Base-by-base conservation (phyloP, 1,284 basidiomycete species). In the Coniferiporia sulphurascens region DNA sequence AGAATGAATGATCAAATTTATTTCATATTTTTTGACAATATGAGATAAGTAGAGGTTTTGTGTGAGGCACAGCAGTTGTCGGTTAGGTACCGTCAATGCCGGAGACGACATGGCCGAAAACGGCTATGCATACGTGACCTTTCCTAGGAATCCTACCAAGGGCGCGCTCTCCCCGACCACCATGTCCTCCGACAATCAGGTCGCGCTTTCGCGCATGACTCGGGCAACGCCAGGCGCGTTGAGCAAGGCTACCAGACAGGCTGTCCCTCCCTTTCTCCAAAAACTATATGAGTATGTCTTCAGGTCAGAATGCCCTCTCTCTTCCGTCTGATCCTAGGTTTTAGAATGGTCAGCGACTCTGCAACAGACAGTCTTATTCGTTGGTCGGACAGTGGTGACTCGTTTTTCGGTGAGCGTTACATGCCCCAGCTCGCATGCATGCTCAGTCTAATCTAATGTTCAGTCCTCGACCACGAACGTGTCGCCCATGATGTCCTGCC, bases 391-490 rank as follows among this genome's bases (percentile, higher is more conserved):
- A 76, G 76, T 27, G 86, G 85, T 4, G 80, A 84, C 62, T 83
- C 83, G 0, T 97, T 97, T 76, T 90, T 91, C 70, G 89, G 93
- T 93, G 63, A 38, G 84, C 76, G 49, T 60, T 51, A 41, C 34
- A 34, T 50, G 12, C 7, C 34, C 27, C 35, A 3, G 48, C n/a
- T 19, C 36, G 48, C 12, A 62, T 17, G 35, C 12, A 10, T 4
- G 21, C 35, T 17, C 55, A 52, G n/a, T 55, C 41, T 22, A 17
- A 35, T 50, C 44, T 48, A 19, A 36, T 55, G 49, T 32, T 4
- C 68, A 96, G 95, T 99, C 7, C 86, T 94, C 53, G 93, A 97
- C 73, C 91, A 95, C 69, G 94, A 98, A 72, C 86, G 87, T 22
- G 94, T 99, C 70, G 91, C 93, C 1, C 87, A 89, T 52, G 91